These are phyloP conservation scores for Sporobolomyces roseus DNA, from an alignment of 768 basidiomycete genomes.

Conservation along the genomic window DNA sequence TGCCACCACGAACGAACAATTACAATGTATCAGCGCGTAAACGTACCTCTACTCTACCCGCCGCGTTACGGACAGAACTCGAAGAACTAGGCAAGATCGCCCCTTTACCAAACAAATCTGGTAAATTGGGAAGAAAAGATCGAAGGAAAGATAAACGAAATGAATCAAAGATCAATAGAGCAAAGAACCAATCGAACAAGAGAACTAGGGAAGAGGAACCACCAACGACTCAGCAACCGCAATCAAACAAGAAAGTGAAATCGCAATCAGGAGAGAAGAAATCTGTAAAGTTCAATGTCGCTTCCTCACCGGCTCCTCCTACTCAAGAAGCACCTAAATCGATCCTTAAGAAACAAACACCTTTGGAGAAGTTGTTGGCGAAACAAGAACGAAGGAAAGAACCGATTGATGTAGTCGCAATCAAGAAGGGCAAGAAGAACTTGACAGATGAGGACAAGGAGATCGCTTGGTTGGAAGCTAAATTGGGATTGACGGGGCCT, in stretches of 20 bases:
- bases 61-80: constrained; percentile 30
- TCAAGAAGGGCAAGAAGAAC: constrained; percentile 24
- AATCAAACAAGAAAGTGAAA: background rate
- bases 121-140: constrained; percentile 32
- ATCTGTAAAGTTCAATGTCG: constrained; percentile 5
- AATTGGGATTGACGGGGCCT: constrained; percentile 59
- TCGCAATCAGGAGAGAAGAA: constrained; percentile 13
- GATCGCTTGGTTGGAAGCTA: constrained; percentile 75
- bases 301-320: background rate
- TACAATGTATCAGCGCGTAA: constrained; percentile 27
- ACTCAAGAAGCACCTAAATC: background rate
- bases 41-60: constrained; percentile 36
- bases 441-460: constrained; percentile 74
- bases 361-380: constrained; percentile 31
- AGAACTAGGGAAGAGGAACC: constrained; percentile 1
- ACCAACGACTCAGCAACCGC: background rate
- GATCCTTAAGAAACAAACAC: constrained; percentile 41
- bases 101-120: background rate
- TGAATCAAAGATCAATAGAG: constrained; percentile 29
- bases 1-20: background rate
- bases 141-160: constrained; percentile 34
- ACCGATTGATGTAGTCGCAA: constrained; percentile 9
- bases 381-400: constrained; percentile 30
- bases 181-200: background rate
- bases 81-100: constrained; percentile 33